Evolutionary conservation across 2,329 filamentous ascomycete species (phyloP).

Genomic region (Phialophora tarda): DNA sequence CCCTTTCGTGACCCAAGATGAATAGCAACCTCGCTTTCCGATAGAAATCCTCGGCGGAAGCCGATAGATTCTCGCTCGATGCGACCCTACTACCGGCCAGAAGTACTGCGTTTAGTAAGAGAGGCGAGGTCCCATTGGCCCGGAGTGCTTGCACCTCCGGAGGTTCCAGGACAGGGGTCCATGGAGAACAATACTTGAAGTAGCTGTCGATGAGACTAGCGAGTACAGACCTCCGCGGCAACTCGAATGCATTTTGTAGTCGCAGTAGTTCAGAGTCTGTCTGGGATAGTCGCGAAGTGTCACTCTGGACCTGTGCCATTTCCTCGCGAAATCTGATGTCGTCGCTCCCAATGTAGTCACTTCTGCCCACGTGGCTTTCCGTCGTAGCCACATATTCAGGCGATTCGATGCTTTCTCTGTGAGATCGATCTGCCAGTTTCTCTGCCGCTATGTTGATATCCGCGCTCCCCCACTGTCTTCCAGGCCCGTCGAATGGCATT

Average conservation of each 20-base stretch:
- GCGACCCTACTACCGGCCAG: slow-evolving; percentile 23
- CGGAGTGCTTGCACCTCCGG: slow-evolving; percentile 10
- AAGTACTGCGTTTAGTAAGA: slow-evolving; percentile 24
- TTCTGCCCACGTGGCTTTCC: slow-evolving; percentile 25
- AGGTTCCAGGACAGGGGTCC: slow-evolving; percentile 21
- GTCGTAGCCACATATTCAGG: slow-evolving; percentile 23
- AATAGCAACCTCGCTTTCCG: slow-evolving; percentile 21
- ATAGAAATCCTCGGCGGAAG: slow-evolving; percentile 21
- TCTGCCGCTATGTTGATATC: neutral
- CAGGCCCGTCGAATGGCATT: too few relatives aligned
- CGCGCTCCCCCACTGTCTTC: too few relatives aligned
- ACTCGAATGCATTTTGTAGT: slow-evolving; percentile 22
- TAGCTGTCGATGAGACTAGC: slow-evolving; percentile 23
- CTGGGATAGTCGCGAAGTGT: slow-evolving; percentile 4
- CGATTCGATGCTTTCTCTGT: neutral
- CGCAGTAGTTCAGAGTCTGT: slow-evolving; percentile 18
- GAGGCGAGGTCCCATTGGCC: slow-evolving; percentile 7
- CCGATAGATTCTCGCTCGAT: slow-evolving; percentile 6
- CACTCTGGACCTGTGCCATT: slow-evolving; percentile 3
- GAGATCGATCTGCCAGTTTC: neutral
- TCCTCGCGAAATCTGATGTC: slow-evolving; percentile 24
- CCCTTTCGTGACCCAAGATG: slow-evolving; percentile 42
- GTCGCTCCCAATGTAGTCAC: slow-evolving; percentile 20
- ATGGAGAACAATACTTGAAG: slow-evolving; percentile 25
- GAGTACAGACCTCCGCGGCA: slow-evolving; percentile 20